Base-by-base conservation (phyloP, 805 yeast species). In the Candida ficus region DNA sequence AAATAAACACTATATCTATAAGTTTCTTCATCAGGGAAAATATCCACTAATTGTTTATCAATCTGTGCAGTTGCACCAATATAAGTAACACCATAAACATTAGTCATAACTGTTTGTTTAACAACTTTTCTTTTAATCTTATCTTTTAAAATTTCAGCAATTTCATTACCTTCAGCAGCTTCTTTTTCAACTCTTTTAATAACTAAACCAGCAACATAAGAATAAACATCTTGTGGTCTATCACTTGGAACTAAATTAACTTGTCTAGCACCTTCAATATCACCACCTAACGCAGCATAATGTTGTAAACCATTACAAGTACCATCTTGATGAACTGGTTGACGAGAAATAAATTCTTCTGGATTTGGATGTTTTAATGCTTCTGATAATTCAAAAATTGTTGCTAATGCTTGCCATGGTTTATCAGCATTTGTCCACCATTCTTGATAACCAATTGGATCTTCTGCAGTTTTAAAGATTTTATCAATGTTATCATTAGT, bases 21-120 rank as follows among this genome's bases (percentile, higher is more conserved):
- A 1, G 75, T 64, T 41, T 68, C 67, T 12, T 66, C 73, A 19
- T 72, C 76, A 40, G 68, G 76, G 42, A 75, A 77, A 38, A 76
- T 61, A 36, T 77, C 80, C 23, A 73, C 75, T 41, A 91, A 65
- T 57, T 90, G 90, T 54, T 81, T 84, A 42, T 78, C 76, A 54
- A 91, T 88, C 64, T 91, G 99, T 4, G 80, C 82, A 14, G 87
- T 77, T 0, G 98, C 99, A 14, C 99, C 99, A 46, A 87, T 75
- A 57, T 76, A 88, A 0, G 99, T 91, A 11, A 91, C 99, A 54
- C 99, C 99, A 58, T 91, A 91, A 28, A 91, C 99, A 55, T 89
- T 90, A 0, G 99, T 91, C 99, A 91, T 91, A 20, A 91, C 98
- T 0, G 99, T 88, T 60, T 91, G 99, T 58, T 91, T 91, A 28